Conservation (phyloP, 1,284 basidiomycete genomes). For the Ceratobasidium papillatum region DNA sequence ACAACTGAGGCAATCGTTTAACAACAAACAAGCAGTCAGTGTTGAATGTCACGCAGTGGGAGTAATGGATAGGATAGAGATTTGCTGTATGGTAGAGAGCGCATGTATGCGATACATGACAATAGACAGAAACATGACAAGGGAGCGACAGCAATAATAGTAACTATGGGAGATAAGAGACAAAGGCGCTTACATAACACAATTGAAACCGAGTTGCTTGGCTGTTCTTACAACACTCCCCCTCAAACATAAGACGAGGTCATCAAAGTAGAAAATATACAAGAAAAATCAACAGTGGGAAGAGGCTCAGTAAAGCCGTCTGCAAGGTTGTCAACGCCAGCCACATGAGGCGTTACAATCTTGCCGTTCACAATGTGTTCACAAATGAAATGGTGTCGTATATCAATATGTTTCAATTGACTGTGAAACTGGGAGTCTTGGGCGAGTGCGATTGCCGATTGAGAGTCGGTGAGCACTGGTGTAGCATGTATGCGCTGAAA, state of each 20-base stretch:
- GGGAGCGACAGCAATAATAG: too few relatives aligned
- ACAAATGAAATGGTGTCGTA: constrained; percentile 48
- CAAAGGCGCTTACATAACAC: too few relatives aligned
- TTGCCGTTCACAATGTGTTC: constrained; percentile 5
- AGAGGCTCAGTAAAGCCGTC: constrained; percentile 47
- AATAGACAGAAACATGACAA: too few relatives aligned
- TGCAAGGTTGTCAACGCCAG: constrained; percentile 42
- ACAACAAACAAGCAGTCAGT: too few relatives aligned
- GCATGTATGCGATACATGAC: too few relatives aligned
- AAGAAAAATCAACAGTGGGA: constrained; percentile 31
- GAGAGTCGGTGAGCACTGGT: constrained; percentile 49
- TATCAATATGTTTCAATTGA: constrained; percentile 50
- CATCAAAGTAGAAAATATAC: constrained; percentile 4
- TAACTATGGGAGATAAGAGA: too few relatives aligned
- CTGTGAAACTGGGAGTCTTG: constrained; percentile 46
- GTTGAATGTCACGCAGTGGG: too few relatives aligned
- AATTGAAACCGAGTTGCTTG: neutral
- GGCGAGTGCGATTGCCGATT: constrained; percentile 46
- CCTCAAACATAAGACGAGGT: constrained; percentile 4
- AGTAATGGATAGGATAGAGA: too few relatives aligned
- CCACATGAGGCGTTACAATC: neutral
- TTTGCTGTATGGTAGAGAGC: too few relatives aligned
- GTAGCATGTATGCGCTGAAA: constrained; percentile 37
- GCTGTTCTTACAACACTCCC: neutral
- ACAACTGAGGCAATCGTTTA: too few relatives aligned